Evolutionary conservation across 441 rosid genomes (phyloP), one percentile per base, ranked within the genome.

Genomic region (Metrosideros polymorpha): DNA sequence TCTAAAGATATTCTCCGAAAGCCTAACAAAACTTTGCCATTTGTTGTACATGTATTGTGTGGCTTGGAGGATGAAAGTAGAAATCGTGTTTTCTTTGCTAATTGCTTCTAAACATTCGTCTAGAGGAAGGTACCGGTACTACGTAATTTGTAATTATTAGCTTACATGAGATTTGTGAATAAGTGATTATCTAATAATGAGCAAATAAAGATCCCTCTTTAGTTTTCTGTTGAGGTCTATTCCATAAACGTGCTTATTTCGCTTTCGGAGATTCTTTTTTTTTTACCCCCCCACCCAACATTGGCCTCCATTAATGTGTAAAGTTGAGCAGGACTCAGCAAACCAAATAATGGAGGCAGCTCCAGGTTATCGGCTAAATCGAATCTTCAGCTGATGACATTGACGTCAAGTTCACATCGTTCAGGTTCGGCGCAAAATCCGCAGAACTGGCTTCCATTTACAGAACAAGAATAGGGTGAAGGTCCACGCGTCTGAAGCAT

Each of bases 401-500:
- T 39, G 79, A 71, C 47, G 22, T 43, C 47, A 22, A 71, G 47
- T 71, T 71, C 79, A 22, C 79, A 39, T 10, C 22, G 47, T 6
- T 39, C 79, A 3, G 79, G 8, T 39, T 71, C 47, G 49, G 47
- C n/a, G 39, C 29, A 71, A 47, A 39, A 71, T 71, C 79, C 10
- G 79, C 79, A 71, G 79, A 71, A 71, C 79, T 71, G 79, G 79
- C 79, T 71, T 71, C 79, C 79, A 71, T 39, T 39, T 47, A 71
- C 79, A 71, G n/a, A 22, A 71, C 79, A 39, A 71, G 49, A 71
- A 39, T 13, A n/a, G 79, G 79, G 79, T 71, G 79, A 71, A 39
- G 49, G 79, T 71, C 79, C 79, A 71, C 79, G 47, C 79, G 79
- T 71, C 47, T 39, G 49, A 71, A n/a, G 63, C 63, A n/a, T 27